Percentiles rank a stretch among this genome's conserved stretches.
phyloP scores from a whole-genome alignment of 768 basidiomycete species.

The Xerocomus spinulosus region DNA sequence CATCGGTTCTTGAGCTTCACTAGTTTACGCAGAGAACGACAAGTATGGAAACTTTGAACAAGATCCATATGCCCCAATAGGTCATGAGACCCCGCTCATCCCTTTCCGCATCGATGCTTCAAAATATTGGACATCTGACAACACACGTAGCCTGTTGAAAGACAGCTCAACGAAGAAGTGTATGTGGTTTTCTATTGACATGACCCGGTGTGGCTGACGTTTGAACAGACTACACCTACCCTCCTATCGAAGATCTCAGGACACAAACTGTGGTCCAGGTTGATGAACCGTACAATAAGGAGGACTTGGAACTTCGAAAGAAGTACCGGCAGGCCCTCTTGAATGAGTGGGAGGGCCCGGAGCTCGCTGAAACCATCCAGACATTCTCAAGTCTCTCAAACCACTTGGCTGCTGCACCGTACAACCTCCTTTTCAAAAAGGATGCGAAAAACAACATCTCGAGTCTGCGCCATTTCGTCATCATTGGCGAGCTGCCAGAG shows the following conservation, averaged over 20 bases:
- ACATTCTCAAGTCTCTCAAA: too few relatives aligned
- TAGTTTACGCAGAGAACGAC: not conserved
- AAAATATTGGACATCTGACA: constrained; percentile 16
- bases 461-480: not conserved
- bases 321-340: too few relatives aligned
- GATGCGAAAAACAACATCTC: not conserved
- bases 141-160: constrained; percentile 3
- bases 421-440: not conserved
- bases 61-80: not conserved
- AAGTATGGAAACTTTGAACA: not conserved
- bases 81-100: not conserved
- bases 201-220: too few relatives aligned
- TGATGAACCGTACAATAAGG: too few relatives aligned
- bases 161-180: constrained; percentile 10
- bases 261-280: too few relatives aligned
- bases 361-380: too few relatives aligned
- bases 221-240: too few relatives aligned
- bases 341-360: too few relatives aligned
- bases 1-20: not conserved
- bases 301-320: too few relatives aligned
- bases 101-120: constrained; percentile 11
- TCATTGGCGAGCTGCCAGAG: not conserved
- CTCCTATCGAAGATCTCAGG: too few relatives aligned
- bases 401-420: too few relatives aligned
- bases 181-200: not conserved